These are phyloP conservation scores for Endotrypanum monterogeii DNA, from an alignment of 208 protist species.

Conservation along the genomic window DNA sequence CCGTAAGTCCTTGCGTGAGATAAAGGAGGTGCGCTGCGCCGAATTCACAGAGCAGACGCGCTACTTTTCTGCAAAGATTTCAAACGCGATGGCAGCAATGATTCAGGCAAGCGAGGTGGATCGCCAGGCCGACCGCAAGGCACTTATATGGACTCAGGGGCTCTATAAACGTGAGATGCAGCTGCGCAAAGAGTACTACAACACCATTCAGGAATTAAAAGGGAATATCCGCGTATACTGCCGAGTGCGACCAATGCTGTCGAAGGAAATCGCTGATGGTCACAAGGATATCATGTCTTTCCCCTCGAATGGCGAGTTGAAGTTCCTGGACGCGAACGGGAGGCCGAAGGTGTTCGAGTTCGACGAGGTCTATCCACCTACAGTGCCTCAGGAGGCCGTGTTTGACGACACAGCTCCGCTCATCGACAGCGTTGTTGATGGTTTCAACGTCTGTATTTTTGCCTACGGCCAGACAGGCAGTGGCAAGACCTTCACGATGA, in stretches of 20 bases:
- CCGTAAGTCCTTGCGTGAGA: constrained; percentile 63
- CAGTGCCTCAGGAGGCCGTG: constrained; percentile 75
- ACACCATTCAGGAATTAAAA: constrained; percentile 93
- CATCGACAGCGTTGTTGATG: constrained; percentile 93
- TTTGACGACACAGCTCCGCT: constrained; percentile 93
- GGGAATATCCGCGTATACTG: constrained; percentile 95
- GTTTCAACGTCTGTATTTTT: constrained; percentile 95
- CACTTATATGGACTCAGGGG: constrained; percentile 88
- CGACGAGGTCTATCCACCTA: constrained; percentile 88
- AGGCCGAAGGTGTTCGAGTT: constrained; percentile 92
- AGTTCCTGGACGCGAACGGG: constrained; percentile 71
- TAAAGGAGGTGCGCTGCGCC: constrained; percentile 63
- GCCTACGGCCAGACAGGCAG: constrained; percentile 94
- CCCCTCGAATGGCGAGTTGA: constrained; percentile 78
- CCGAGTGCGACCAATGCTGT: constrained; percentile 90
- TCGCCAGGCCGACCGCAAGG: constrained; percentile 71
- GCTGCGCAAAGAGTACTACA: constrained; percentile 93
- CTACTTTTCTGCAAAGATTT: constrained; percentile 71
- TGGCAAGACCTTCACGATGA: constrained; percentile 93
- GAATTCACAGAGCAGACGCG: constrained; percentile 71
- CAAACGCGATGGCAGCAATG: constrained; percentile 74
- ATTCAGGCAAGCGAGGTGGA: constrained; percentile 71
- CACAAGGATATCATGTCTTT: constrained; percentile 83
- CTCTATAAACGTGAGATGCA: constrained; percentile 92
- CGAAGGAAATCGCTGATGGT: constrained; percentile 72